Evolutionary conservation across 257 asterid species (phyloP), one percentile per base, ranked within the genome.

Genomic region (Linderniella brevidens): DNA sequence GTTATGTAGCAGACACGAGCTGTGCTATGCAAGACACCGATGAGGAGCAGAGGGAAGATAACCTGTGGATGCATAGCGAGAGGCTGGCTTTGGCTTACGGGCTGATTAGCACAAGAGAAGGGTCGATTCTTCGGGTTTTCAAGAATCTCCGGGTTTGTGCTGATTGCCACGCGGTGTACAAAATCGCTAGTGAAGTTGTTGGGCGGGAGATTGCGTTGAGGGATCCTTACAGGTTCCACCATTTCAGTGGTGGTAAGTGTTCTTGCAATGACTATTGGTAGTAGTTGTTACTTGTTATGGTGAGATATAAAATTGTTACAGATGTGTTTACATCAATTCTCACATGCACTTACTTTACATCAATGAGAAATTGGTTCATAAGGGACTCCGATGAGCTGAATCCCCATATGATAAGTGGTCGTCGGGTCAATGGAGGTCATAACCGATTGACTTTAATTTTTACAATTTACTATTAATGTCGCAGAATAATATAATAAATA

Each of bases 211-310:
- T 84, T 61, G 43, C 73, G 51, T 65, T 84, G 18, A 71, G 92
- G 68, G 95, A 85, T 78, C 77, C 92, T 57, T 85, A 77, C 36
- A 48, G 92, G 57, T 85, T 85, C 66, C 95, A 85, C 74, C 95
- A 71, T 70, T 80, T 85, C 58, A 73, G 69, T 5, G 72, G 57
- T 25, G 93, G 93, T 14, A 65, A 62, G 43, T 85, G 95, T 63
- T 85, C 93, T 58, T 85, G 95, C 67, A 67, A 73, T 48, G 95
- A 85, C 60, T 85, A 78, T 43, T 85, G 95, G 95, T 84, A 82
- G 80, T 36, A n/a, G n/a, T n/a, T n/a, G n/a, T n/a, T n/a, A n/a
- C n/a, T n/a, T n/a, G n/a, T n/a, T n/a, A n/a, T n/a, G n/a, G n/a
- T n/a, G n/a, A n/a, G n/a, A n/a, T n/a, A n/a, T n/a, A n/a, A n/a